Conservation (phyloP, 805 yeast genomes). For the Candida tibetensis region DNA sequence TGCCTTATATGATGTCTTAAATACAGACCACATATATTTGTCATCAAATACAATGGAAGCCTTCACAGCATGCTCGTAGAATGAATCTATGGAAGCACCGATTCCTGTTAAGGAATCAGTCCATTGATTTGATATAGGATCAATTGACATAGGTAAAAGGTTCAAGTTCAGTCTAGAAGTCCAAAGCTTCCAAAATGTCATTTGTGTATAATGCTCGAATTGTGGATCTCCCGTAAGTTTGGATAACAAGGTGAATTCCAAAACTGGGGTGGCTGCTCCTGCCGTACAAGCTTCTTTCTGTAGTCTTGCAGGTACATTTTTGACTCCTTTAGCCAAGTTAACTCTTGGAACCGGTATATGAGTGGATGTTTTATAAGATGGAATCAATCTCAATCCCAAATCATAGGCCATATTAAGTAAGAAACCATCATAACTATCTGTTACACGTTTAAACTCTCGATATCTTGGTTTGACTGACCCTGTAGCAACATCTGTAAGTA, state of each 20-base stretch:
- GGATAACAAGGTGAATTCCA: conserved; percentile 78
- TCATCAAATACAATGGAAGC: conserved; percentile 65
- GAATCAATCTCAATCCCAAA: conserved; percentile 65
- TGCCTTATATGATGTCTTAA: conserved; percentile 53
- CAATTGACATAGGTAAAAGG: conserved; percentile 75
- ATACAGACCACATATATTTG: conserved; percentile 59
- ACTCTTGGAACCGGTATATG: conserved; percentile 80
- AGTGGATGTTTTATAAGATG: conserved; percentile 63
- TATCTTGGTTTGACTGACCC: conserved; percentile 24
- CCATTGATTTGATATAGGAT: conserved; percentile 56
- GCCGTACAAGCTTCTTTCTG: conserved; percentile 77
- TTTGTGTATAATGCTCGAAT: conserved; percentile 60
- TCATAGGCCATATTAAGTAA: conserved; percentile 70
- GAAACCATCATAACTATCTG: conserved; percentile 60
- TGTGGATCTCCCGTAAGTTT: conserved; percentile 68
- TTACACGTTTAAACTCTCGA: conserved; percentile 24
- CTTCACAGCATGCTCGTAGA: conserved; percentile 84
- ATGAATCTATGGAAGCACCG: conserved; percentile 91
- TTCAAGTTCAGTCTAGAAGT: conserved; percentile 55
- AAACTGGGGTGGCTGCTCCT: conserved; percentile 79
- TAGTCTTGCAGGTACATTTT: conserved; percentile 39
- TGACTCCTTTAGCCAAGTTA: conserved; percentile 57
- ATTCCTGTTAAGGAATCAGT: conserved; percentile 65
- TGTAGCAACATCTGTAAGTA: conserved; percentile 28
- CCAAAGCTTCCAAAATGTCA: conserved; percentile 74